Percentiles rank a stretch among this genome's conserved stretches.
Evolutionary conservation across 2,329 filamentous ascomycete genomes (phyloP).

Genomic region (Niveomyces coronatus): DNA sequence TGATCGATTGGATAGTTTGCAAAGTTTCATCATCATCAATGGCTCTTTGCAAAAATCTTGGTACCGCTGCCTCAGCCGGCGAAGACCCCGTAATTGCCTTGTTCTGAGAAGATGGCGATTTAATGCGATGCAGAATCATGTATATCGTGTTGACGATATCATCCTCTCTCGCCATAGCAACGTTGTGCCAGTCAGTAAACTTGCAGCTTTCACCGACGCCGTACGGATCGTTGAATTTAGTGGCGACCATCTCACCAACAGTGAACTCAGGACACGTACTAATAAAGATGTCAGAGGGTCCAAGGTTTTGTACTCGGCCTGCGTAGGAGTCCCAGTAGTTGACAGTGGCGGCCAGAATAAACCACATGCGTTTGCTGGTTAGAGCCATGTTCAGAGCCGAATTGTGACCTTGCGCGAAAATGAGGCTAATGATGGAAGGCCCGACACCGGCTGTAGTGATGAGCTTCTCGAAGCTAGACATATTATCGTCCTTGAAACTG

Average conservation of each 20-base stretch:
- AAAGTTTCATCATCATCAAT: not conserved
- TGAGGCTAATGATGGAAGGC: constrained; percentile 8
- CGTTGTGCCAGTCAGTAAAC: constrained; percentile 10
- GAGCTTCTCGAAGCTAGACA: not conserved
- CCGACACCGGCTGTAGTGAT: constrained; percentile 12
- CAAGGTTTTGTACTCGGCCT: constrained; percentile 11
- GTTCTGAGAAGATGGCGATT: too few relatives aligned
- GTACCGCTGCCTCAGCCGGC: not conserved
- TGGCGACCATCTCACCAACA: constrained; percentile 12
- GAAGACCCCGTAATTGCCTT: not conserved
- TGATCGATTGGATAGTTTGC: not conserved
- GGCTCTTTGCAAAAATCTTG: not conserved
- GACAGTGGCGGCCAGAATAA: constrained; percentile 15
- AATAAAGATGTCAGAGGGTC: constrained; percentile 17
- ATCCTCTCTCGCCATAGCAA: constrained; percentile 11
- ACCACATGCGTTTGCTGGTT: constrained; percentile 16
- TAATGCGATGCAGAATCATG: not conserved
- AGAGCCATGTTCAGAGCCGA: constrained; percentile 15
- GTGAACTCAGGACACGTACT: constrained; percentile 18
- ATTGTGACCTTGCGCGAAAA: constrained; percentile 17
- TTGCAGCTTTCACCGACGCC: not conserved
- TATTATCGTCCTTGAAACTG: not conserved
- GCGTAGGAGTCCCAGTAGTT: constrained; percentile 19
- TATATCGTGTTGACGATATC: constrained; percentile 4
- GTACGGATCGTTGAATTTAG: constrained; percentile 8